A percentile compares a stretch with the other conserved stretches of the same genome.
Evolutionary conservation across 192 early-diverging fungal species (phyloP).

Genomic region (Mortierella hygrophila): DNA sequence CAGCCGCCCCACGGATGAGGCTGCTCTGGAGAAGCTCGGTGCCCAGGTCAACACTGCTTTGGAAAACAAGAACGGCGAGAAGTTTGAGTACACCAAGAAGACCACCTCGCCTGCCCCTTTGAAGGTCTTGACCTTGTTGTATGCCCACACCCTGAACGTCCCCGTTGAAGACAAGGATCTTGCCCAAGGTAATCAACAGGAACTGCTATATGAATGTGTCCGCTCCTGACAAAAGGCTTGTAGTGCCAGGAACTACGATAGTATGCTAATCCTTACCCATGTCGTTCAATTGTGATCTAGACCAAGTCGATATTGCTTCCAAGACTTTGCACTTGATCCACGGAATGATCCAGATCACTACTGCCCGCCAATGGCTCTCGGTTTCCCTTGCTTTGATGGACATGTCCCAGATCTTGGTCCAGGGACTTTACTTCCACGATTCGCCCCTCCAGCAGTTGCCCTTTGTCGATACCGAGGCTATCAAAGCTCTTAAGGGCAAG

Average conservation of each 20-base stretch:
- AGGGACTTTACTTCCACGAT: conserved; percentile 86
- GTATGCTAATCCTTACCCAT: no score
- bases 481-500: conserved; percentile 74
- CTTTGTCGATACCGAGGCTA: conserved; percentile 73
- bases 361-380: conserved; percentile 86
- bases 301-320: conserved; percentile 81
- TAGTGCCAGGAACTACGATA: not conserved
- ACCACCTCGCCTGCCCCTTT: conserved; percentile 62
- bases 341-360: conserved; percentile 91
- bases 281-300: conserved; percentile 50
- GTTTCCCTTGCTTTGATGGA: conserved; percentile 81
- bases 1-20: conserved; percentile 60
- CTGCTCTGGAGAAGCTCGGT: conserved; percentile 57
- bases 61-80: conserved; percentile 69
- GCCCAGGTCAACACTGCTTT: conserved; percentile 64
- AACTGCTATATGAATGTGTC: not conserved
- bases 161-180: conserved; percentile 66
- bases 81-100: conserved; percentile 74
- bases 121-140: conserved; percentile 84
- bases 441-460: conserved; percentile 91
- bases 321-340: conserved; percentile 81
- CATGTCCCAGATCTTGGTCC: conserved; percentile 89
- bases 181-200: conserved; percentile 42
- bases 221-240: conserved; percentile 16
- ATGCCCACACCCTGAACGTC: conserved; percentile 87